Conservation (phyloP, 345 rosid species). For the Citrus unshiu region DNA sequence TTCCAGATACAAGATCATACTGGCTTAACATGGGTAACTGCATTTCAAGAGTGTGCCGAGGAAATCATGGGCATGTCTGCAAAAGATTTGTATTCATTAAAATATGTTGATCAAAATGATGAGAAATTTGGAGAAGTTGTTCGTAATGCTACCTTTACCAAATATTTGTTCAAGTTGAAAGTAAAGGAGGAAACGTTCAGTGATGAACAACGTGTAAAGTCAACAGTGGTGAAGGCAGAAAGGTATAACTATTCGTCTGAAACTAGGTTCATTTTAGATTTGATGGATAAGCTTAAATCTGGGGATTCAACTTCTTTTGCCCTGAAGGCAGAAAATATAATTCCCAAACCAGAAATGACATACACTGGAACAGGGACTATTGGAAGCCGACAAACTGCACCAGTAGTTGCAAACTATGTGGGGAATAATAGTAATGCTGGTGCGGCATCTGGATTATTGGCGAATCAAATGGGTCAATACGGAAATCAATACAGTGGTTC, state of each 20-base stretch:
- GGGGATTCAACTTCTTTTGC: slow-evolving; percentile 31
- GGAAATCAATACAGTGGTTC: slow-evolving; percentile 43
- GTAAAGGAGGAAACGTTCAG: slow-evolving; percentile 84
- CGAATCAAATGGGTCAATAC: slow-evolving; percentile 43
- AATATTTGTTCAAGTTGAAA: slow-evolving; percentile 75
- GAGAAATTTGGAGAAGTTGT: slow-evolving; percentile 67
- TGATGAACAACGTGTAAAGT: slow-evolving; percentile 89
- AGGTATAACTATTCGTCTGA: slow-evolving; percentile 56
- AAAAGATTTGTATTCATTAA: slow-evolving; percentile 61
- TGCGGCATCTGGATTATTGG: slow-evolving; percentile 31
- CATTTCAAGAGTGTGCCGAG: slow-evolving; percentile 83
- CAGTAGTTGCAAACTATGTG: slow-evolving; percentile 15
- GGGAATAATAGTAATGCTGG: slow-evolving; percentile 14
- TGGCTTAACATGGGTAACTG: slow-evolving; percentile 81
- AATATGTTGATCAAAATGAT: slow-evolving; percentile 57
- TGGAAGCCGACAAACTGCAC: slow-evolving; percentile 32
- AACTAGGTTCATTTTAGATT: slow-evolving; percentile 58
- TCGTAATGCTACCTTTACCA: slow-evolving; percentile 59
- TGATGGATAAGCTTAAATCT: slow-evolving; percentile 45
- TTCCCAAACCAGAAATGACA: slow-evolving; percentile 23
- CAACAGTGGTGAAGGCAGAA: slow-evolving; percentile 74
- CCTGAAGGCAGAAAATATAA: slow-evolving; percentile 28
- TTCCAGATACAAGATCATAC: slow-evolving; percentile 93
- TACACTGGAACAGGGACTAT: slow-evolving; percentile 25
- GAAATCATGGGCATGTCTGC: slow-evolving; percentile 90